Percentiles rank a stretch among this genome's conserved stretches.
Conservation (phyloP, 192 early-diverging fungal species). For the Dissophora ornata region DNA sequence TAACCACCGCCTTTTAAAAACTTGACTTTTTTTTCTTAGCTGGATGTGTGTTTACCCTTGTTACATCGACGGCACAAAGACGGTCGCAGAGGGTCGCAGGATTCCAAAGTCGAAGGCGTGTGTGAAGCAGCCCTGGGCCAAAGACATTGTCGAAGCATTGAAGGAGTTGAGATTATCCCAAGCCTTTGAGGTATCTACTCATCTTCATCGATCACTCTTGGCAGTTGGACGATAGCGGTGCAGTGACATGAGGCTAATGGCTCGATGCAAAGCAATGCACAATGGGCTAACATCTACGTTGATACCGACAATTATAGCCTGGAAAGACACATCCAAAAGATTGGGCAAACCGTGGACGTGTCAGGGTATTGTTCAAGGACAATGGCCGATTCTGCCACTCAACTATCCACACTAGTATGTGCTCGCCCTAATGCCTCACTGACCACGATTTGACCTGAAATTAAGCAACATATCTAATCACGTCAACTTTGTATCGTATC, state of each 20-base stretch:
- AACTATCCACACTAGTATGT: constrained; percentile 66
- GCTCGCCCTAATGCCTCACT: too few relatives aligned
- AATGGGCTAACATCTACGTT: too few relatives aligned
- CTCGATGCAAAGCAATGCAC: too few relatives aligned
- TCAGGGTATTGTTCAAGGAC: constrained; percentile 71
- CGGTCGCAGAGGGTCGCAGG: constrained; percentile 69
- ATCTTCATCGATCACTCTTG: too few relatives aligned
- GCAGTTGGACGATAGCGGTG: too few relatives aligned
- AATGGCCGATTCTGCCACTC: constrained; percentile 55
- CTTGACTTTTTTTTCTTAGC: too few relatives aligned
- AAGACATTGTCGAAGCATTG: constrained; percentile 72
- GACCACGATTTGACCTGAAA: neutral
- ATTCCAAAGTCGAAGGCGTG: constrained; percentile 62
- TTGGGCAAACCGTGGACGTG: constrained; percentile 76
- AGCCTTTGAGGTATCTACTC: constrained; percentile 68
- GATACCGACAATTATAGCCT: constrained; percentile 33
- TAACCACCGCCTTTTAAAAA: too few relatives aligned
- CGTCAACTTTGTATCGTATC: neutral
- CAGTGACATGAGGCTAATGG: too few relatives aligned
- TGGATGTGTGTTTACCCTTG: constrained; percentile 82
- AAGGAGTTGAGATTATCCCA: constrained; percentile 69
- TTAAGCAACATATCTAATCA: neutral
- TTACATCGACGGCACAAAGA: constrained; percentile 74
- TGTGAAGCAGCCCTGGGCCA: constrained; percentile 67
- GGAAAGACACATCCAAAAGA: constrained; percentile 77